phyloP scores from a whole-genome alignment of 176 grass and related monocot genomes.

The Ensete ventricosum region DNA sequence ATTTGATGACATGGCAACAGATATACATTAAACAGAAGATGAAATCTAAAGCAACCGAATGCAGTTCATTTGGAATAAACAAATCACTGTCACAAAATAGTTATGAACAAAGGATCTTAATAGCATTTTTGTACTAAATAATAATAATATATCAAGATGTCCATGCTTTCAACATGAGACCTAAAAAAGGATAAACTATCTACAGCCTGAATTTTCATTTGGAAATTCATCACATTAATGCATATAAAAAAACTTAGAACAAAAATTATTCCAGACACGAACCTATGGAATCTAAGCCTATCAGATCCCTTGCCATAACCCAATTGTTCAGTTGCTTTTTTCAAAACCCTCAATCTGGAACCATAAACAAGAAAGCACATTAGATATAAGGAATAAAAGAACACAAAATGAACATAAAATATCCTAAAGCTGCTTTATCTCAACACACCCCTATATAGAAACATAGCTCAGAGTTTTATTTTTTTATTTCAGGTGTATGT shows the following conservation, averaged over 20 bases:
- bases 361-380: neutral
- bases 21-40: too few relatives aligned
- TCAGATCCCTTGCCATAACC: neutral
- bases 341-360: neutral
- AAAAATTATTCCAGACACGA: neutral
- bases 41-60: neutral
- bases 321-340: neutral
- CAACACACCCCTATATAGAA: neutral
- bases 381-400: neutral
- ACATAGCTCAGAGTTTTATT: too few relatives aligned
- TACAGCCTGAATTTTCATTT: neutral
- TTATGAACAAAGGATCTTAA: neutral
- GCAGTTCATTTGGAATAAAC: neutral
- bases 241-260: neutral
- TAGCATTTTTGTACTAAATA: neutral
- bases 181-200: neutral
- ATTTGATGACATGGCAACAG: too few relatives aligned
- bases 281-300: neutral
- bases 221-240: neutral
- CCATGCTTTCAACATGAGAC: neutral
- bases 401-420: neutral
- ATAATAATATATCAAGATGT: neutral
- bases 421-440: neutral
- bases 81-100: neutral
- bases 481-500: too few relatives aligned